Evolutionary conservation across 345 rosid species (phyloP).

Genomic region (Schrenkiella parvula): DNA sequence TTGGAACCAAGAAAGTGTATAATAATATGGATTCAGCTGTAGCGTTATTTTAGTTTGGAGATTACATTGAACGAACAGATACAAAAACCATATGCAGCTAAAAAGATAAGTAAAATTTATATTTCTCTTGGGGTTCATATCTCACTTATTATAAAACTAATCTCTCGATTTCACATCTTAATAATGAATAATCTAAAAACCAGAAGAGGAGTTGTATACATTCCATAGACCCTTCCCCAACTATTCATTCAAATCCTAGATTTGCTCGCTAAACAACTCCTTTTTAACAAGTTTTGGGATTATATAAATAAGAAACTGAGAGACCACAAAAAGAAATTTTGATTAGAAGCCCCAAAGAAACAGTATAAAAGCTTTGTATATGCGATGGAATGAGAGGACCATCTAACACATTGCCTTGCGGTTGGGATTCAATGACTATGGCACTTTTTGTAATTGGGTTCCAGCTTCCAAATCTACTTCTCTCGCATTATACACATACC

Average conservation of each 20-base stretch:
- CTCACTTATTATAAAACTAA: no score
- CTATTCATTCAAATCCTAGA: background rate
- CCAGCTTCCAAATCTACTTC: conserved; percentile 15
- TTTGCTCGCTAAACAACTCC: background rate
- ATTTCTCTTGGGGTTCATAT: no score
- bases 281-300: background rate
- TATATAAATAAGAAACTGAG: conserved; percentile 4
- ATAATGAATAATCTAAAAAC: background rate
- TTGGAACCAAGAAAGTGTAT: no score
- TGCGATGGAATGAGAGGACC: conserved; percentile 3
- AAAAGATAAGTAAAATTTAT: no score
- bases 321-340: conserved; percentile 9
- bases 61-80: background rate
- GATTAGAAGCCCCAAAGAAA: background rate
- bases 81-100: background rate
- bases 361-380: background rate
- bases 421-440: conserved; percentile 4
- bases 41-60: background rate
- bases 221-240: background rate
- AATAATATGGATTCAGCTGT: no score
- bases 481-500: conserved; percentile 19
- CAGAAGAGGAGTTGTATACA: background rate
- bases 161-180: background rate
- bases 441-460: background rate
- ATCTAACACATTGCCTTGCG: background rate